A percentile compares a stretch with the other conserved stretches of the same genome.
Evolutionary conservation across 768 basidiomycete species (phyloP).

Genomic region (Kwoniella newhampshirensis): DNA sequence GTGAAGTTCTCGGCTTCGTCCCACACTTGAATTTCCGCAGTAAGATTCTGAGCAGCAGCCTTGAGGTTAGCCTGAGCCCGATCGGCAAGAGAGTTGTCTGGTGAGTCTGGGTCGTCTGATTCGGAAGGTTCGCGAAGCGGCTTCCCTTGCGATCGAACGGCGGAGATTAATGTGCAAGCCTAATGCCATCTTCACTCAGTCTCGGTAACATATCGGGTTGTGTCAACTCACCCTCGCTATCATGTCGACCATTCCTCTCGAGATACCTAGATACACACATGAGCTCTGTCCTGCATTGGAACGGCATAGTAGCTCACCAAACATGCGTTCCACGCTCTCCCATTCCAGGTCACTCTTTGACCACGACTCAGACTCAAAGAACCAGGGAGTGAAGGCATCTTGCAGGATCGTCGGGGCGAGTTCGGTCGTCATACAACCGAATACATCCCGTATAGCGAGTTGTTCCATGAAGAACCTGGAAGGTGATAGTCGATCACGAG

Average conservation of each 20-base stretch:
- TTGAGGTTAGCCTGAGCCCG: background rate
- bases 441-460: conserved; percentile 41
- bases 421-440: conserved; percentile 46
- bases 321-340: conserved; percentile 46
- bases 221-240: conserved; percentile 39
- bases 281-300: background rate
- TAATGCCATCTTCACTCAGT: background rate
- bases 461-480: conserved; percentile 45
- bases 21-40: conserved; percentile 38
- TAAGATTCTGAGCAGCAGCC: conserved; percentile 14
- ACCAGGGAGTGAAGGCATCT: conserved; percentile 38
- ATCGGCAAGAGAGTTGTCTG: no score
- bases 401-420: conserved; percentile 31
- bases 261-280: conserved; percentile 20
- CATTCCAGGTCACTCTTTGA: conserved; percentile 34
- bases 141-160: conserved; percentile 10
- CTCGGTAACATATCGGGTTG: background rate
- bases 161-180: conserved; percentile 17
- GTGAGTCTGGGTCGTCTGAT: conserved; percentile 1
- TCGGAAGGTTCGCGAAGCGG: conserved; percentile 2
- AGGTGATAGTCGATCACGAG: conserved; percentile 27
- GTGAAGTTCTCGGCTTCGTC: conserved; percentile 36
- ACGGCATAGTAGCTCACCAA: conserved; percentile 22
- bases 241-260: conserved; percentile 39
- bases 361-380: conserved; percentile 39